Conservation (phyloP, 2,329 filamentous ascomycete genomes). For the Lomentospora prolificans region DNA sequence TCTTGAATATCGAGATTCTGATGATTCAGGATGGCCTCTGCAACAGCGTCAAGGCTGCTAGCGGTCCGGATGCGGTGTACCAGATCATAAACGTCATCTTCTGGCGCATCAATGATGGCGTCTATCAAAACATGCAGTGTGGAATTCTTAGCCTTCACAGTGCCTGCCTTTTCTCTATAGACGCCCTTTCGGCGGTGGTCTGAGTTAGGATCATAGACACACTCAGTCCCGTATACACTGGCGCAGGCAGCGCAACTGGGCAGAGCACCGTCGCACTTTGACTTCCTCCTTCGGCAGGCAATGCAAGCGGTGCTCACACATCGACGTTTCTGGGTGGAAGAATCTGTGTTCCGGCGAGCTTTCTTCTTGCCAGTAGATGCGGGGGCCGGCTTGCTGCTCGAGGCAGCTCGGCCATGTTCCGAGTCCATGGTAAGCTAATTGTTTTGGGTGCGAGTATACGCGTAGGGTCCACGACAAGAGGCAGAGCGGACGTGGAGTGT, state of each 20-base stretch:
- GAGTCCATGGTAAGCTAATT: conserved; percentile 1
- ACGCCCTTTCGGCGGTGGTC: conserved; percentile 95
- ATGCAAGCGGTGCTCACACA: conserved; percentile 81
- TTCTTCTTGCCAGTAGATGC: conserved; percentile 6
- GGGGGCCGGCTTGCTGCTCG: not conserved
- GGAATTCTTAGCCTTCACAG: conserved; percentile 73
- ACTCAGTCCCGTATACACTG: conserved; percentile 84
- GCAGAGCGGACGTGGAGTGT: not conserved
- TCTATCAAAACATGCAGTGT: conserved; percentile 90
- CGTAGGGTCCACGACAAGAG: too few species aligned
- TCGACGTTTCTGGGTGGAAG: conserved; percentile 48
- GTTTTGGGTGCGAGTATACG: too few species aligned
- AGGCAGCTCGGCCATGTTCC: not conserved
- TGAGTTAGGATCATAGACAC: conserved; percentile 91
- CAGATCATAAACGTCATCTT: conserved; percentile 73
- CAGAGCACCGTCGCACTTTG: conserved; percentile 83
- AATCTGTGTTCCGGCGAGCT: conserved; percentile 1
- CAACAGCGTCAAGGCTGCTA: conserved; percentile 53
- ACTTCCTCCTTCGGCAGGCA: conserved; percentile 69
- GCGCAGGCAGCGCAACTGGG: conserved; percentile 93
- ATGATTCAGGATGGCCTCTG: conserved; percentile 35
- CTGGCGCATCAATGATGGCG: conserved; percentile 81
- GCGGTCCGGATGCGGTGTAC: conserved; percentile 84
- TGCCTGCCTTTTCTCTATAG: conserved; percentile 88
- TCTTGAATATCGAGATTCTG: conserved; percentile 26